These are phyloP conservation scores for Sicyos baderoa DNA, from an alignment of 306 rosid genomes.

Conservation along the genomic window DNA sequence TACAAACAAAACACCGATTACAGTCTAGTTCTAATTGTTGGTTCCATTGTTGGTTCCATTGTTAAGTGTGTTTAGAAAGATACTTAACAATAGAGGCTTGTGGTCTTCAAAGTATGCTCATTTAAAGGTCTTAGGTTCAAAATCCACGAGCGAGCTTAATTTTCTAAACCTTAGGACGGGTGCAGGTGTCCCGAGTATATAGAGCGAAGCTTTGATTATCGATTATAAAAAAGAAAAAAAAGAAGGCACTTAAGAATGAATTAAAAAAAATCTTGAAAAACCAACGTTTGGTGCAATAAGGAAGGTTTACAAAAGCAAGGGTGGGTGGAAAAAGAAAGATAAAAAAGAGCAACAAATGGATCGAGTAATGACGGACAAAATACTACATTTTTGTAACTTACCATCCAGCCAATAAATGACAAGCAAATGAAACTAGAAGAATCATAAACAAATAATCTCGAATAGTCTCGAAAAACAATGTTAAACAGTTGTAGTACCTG, in stretches of 20 bases:
- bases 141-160: too few relatives aligned
- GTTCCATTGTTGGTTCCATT: neutral
- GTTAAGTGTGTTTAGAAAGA: too few relatives aligned
- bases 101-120: too few relatives aligned
- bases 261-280: neutral
- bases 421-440: neutral
- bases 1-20: neutral
- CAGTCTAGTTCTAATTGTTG: neutral
- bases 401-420: neutral
- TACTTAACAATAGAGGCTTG: too few relatives aligned
- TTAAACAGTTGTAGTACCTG: slow-evolving; percentile 45
- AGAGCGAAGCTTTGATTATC: too few relatives aligned
- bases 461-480: slow-evolving; percentile 2
- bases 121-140: too few relatives aligned
- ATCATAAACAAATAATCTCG: neutral
- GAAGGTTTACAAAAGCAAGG: neutral
- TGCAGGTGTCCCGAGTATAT: too few relatives aligned
- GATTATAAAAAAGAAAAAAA: too few relatives aligned
- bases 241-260: neutral
- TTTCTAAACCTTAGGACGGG: too few relatives aligned
- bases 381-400: neutral
- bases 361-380: neutral
- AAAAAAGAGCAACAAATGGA: neutral
- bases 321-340: neutral
- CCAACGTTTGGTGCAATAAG: neutral